Evolutionary conservation across 345 rosid species (phyloP).

Genomic region (Populus nigra): DNA sequence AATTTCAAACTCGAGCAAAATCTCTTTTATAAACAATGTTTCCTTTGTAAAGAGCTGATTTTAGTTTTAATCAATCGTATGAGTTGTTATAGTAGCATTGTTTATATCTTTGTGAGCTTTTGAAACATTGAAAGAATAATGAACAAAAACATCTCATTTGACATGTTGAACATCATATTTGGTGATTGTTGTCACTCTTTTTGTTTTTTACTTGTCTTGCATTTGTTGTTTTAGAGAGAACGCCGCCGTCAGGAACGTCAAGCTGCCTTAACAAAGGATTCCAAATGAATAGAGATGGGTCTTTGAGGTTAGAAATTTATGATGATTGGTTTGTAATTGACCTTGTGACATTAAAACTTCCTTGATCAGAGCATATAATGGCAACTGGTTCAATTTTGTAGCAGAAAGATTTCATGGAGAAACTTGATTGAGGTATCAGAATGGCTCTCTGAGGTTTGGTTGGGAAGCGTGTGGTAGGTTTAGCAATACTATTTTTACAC

Average conservation of each 20-base stretch:
- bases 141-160: not conserved
- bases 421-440: not conserved
- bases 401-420: not conserved
- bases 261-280: constrained; percentile 27
- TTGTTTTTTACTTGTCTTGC: not conserved
- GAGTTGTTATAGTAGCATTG: not conserved
- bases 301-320: constrained; percentile 1
- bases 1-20: not conserved
- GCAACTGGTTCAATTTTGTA: not conserved
- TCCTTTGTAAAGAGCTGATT: not conserved
- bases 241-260: constrained; percentile 30
- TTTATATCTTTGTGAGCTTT: too few species aligned
- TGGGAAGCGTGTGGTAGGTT: not conserved
- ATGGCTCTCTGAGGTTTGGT: not conserved
- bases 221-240: constrained; percentile 36
- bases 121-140: not conserved
- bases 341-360: not conserved
- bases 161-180: not conserved
- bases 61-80: not conserved
- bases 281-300: constrained; percentile 11
- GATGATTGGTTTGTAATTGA: not conserved
- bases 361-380: not conserved
- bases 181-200: not conserved
- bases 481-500: not conserved
- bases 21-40: not conserved